These are phyloP conservation scores for Phytopythium cucurbitacearum DNA, from an alignment of 352 stramenopile genomes.

Conservation along the genomic window DNA sequence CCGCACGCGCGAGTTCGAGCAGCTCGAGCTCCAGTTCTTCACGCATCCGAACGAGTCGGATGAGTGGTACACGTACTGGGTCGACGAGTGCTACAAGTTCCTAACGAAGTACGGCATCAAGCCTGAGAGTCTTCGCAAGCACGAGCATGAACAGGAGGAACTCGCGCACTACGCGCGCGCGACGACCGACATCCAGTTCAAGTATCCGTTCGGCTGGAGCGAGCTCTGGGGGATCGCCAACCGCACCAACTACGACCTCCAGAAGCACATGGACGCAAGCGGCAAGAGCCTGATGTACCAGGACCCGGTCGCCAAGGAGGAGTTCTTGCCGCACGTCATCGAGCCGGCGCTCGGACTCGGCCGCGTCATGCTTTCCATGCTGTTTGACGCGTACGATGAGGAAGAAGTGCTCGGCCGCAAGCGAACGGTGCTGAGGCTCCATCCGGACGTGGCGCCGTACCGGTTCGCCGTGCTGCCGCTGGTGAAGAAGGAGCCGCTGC, in stretches of 20 bases:
- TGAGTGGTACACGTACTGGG: conserved; percentile 88
- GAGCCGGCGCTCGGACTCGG: conserved; percentile 90
- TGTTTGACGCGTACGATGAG: conserved; percentile 94
- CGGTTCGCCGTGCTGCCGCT: conserved; percentile 91
- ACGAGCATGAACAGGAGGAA: conserved; percentile 90
- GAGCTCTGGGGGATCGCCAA: conserved; percentile 97
- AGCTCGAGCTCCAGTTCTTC: conserved; percentile 93
- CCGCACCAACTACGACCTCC: conserved; percentile 95
- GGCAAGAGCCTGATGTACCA: conserved; percentile 87
- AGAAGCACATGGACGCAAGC: conserved; percentile 91
- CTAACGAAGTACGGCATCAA: conserved; percentile 88
- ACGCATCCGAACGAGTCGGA: conserved; percentile 73
- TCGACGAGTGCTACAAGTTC: conserved; percentile 89
- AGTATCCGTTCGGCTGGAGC: conserved; percentile 95
- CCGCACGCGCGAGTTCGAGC: conserved; percentile 96
- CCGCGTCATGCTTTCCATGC: conserved; percentile 91
- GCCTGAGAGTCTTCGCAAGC: conserved; percentile 87
- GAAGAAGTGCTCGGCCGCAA: conserved; percentile 88
- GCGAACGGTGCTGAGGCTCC: conserved; percentile 88
- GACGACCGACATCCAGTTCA: conserved; percentile 97
- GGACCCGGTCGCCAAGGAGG: conserved; percentile 57
- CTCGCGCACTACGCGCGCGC: conserved; percentile 96
- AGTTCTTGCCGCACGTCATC: conserved; percentile 95
- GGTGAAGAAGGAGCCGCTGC: conserved; percentile 93
- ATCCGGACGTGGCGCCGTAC: conserved; percentile 93